These are phyloP conservation scores for Rusavskia elegans DNA, from an alignment of 495 filamentous ascomycete species.

Conservation along the genomic window DNA sequence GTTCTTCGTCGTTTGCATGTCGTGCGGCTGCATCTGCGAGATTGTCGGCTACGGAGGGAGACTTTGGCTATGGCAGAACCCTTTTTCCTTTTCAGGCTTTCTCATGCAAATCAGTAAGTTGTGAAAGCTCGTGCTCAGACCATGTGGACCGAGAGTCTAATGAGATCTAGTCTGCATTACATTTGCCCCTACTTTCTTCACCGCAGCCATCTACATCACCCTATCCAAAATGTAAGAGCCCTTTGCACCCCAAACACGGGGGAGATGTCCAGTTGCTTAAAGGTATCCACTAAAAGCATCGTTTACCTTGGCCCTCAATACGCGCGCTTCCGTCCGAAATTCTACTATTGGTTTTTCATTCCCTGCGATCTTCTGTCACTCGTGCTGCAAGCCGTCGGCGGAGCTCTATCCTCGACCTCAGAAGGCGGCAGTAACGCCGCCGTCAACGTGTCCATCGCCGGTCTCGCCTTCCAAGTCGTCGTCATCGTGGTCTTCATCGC, in stretches of 20 bases:
- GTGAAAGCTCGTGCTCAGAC: background rate
- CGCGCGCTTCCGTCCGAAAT: constrained; percentile 33
- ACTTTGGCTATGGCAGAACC: constrained; percentile 28
- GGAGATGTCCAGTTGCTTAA: too few relatives aligned
- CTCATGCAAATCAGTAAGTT: constrained; percentile 31
- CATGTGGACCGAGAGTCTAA: background rate
- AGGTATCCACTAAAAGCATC: constrained; percentile 15
- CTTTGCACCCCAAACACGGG: background rate
- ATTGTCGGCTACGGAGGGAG: constrained; percentile 36
- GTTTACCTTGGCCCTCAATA: constrained; percentile 28
- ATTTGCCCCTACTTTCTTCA: constrained; percentile 38
- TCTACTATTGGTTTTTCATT: constrained; percentile 39
- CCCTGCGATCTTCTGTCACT: constrained; percentile 33
- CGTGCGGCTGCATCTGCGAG: constrained; percentile 17
- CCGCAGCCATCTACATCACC: constrained; percentile 45
- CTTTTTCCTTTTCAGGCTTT: constrained; percentile 30
- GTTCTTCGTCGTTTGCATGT: constrained; percentile 16
- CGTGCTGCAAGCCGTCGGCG: constrained; percentile 34
- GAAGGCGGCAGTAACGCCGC: constrained; percentile 14
- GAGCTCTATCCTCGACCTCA: constrained; percentile 23
- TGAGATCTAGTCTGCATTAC: constrained; percentile 30
- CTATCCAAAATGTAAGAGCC: constrained; percentile 22
- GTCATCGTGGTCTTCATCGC: constrained; percentile 32
- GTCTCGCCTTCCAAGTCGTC: constrained; percentile 29
- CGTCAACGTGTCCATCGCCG: constrained; percentile 22